Percentiles rank a stretch among this genome's conserved stretches.
Evolutionary conservation across 257 asterid genomes (phyloP).

Genomic region (Eustoma russellianum): DNA sequence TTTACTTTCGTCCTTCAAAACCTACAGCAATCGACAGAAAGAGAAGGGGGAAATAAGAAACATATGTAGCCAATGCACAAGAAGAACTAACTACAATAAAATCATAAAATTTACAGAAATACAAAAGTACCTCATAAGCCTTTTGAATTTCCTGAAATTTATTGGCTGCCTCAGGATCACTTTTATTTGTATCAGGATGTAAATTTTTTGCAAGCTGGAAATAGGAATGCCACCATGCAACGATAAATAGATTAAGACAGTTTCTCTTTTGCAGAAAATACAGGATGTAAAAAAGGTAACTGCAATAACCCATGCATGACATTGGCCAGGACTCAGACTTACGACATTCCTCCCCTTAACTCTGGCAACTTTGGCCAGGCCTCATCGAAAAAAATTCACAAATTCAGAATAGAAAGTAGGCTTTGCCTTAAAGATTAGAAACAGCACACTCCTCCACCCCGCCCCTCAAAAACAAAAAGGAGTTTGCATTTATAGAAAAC

Average conservation of each 20-base stretch:
- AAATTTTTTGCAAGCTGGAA: slow-evolving; percentile 72
- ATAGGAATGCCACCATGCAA: not conserved
- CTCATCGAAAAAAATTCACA: not conserved
- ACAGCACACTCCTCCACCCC: not conserved
- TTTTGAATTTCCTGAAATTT: slow-evolving; percentile 78
- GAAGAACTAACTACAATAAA: not conserved
- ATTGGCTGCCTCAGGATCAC: slow-evolving; percentile 66
- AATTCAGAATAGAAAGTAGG: not conserved
- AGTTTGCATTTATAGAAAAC: not conserved
- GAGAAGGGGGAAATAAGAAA: not conserved
- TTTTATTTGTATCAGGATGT: slow-evolving; percentile 88
- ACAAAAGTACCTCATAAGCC: slow-evolving; percentile 61
- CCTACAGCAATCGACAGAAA: slow-evolving; percentile 27
- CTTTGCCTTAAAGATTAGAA: not conserved
- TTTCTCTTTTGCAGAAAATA: no score
- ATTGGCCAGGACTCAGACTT: no score
- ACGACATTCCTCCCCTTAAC: no score
- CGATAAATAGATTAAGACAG: no score
- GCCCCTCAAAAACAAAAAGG: not conserved
- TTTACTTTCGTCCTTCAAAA: slow-evolving; percentile 74
- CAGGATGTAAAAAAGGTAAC: no score
- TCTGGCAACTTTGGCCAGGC: no score
- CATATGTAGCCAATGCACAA: not conserved
- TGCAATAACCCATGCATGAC: no score
- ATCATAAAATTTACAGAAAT: slow-evolving; percentile 3